Conservation (phyloP, 805 yeast species). For the Metschnikowia drakensbergensis region DNA sequence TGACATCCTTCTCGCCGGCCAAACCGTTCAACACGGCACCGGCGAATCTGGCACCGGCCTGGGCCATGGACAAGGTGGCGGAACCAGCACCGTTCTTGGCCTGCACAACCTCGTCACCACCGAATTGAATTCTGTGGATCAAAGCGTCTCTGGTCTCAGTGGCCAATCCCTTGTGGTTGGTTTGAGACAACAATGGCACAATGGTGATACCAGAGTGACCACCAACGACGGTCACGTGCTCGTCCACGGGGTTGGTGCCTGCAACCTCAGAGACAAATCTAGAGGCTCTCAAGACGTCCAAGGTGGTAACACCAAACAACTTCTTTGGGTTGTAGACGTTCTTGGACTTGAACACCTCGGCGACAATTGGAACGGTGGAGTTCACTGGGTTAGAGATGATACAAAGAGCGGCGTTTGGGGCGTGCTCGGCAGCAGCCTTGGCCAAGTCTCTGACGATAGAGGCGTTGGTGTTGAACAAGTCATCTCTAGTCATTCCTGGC, state of each 20-base stretch:
- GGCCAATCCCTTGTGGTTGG: conserved; percentile 59
- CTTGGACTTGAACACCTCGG: conserved; percentile 81
- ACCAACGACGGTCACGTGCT: conserved; percentile 85
- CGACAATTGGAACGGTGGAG: conserved; percentile 95
- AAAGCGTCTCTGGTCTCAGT: conserved; percentile 63
- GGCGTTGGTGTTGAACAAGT: conserved; percentile 92
- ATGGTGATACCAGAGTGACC: conserved; percentile 98
- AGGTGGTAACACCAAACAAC: conserved; percentile 93
- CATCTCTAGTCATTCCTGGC: conserved; percentile 99
- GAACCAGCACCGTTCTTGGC: conserved; percentile 95
- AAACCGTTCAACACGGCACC: conserved; percentile 61
- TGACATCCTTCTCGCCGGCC: conserved; percentile 58
- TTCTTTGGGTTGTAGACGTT: conserved; percentile 90
- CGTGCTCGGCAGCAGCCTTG: conserved; percentile 71
- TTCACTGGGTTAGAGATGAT: conserved; percentile 94
- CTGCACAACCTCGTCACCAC: conserved; percentile 93
- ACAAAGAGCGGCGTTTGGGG: conserved; percentile 79
- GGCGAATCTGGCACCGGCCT: conserved; percentile 79
- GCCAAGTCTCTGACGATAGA: conserved; percentile 93
- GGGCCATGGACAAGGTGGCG: conserved; percentile 91
- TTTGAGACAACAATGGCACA: conserved; percentile 87
- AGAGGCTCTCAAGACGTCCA: conserved; percentile 86
- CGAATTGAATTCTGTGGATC: conserved; percentile 88
- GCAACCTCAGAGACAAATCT: conserved; percentile 70
- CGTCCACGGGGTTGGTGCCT: conserved; percentile 71